Base-by-base conservation (phyloP, 129 eudicot species). In the Saposhnikovia divaricata region DNA sequence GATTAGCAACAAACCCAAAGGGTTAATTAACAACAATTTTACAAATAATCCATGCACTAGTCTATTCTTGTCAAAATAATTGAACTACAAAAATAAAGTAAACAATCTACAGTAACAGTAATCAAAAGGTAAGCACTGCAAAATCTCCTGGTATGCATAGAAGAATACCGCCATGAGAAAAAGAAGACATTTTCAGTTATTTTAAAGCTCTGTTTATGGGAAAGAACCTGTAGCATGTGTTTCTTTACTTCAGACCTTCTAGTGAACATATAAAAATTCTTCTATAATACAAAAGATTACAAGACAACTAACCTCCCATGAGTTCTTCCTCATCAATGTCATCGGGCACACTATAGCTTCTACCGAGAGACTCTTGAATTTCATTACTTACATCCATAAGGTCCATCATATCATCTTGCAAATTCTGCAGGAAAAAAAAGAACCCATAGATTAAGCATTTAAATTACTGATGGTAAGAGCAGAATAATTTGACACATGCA, bases 361-460 rank as follows among this genome's bases (percentile, higher is more conserved):
- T 84, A 82, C 97, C 97, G 74, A 96, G 97, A 44, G 97, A 89
- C 83, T 96, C 99, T 89, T 92, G 97, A 82, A 96, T 92, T 85
- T 96, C 99, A 81, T 82, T 87, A 83, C 98, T 96, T 81, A 90
- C 93, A 84, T 92, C 99, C 99, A 96, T 90, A 86, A 96, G 84
- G 86, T 96, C 99, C 93, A 89, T 82, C 99, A 92, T 96, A 61
- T 96, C 99, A 87, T 96, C 99, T 96, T 96, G 99, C 85, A 96
- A 80, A 85, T 80, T 96, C 99, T 96, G 78, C 81, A 81, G 4
- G 68, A n/a, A 59, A 59, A 59, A 34, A 57, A 76, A 4, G 73
- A 77, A 48, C 12, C 47, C 38, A 51, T 71, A 11, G 37, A 6
- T 72, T 7, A 19, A 44, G 16, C 19, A 39, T 82, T 38, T 77